These are phyloP conservation scores for Phytophthora agathidicida DNA, from an alignment of 352 stramenopile species.

Conservation along the genomic window DNA sequence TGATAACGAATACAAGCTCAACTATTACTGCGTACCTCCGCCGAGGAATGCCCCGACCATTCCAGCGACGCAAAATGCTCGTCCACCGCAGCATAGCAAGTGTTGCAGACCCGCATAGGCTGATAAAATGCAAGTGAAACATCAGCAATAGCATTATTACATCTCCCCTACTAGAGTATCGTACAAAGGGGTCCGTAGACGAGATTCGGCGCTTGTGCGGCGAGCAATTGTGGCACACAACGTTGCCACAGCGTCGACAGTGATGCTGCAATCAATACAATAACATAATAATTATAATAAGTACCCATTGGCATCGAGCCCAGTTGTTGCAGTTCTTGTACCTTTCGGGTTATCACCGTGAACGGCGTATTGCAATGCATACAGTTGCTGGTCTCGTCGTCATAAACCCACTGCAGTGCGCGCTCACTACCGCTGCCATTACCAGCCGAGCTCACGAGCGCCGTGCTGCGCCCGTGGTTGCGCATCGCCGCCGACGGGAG, in stretches of 20 bases:
- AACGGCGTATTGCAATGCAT: slow-evolving; percentile 90
- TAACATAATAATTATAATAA: background rate
- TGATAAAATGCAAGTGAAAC: slow-evolving; percentile 32
- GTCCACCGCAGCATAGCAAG: slow-evolving; percentile 83
- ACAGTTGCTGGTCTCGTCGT: slow-evolving; percentile 86
- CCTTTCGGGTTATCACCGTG: slow-evolving; percentile 84
- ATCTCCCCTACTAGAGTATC: slow-evolving; percentile 1
- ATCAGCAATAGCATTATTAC: background rate
- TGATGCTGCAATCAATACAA: slow-evolving; percentile 61
- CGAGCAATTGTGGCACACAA: slow-evolving; percentile 88
- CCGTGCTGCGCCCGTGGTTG: slow-evolving; percentile 48
- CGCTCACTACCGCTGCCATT: slow-evolving; percentile 52
- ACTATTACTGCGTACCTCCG: slow-evolving; percentile 44
- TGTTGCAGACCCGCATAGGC: slow-evolving; percentile 89
- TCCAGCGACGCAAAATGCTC: slow-evolving; percentile 86
- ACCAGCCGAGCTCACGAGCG: slow-evolving; percentile 38
- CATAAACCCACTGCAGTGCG: slow-evolving; percentile 80
- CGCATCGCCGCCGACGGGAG: slow-evolving; percentile 67
- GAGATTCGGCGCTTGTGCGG: slow-evolving; percentile 86
- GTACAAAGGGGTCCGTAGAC: slow-evolving; percentile 81
- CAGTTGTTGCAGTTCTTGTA: slow-evolving; percentile 31
- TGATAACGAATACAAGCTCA: background rate
- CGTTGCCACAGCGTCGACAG: slow-evolving; percentile 82
- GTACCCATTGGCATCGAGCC: too few relatives aligned
- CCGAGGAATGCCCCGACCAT: slow-evolving; percentile 79